These are phyloP conservation scores for Xylariaceae sp. DNA, from an alignment of 2,329 filamentous ascomycete genomes.

Conservation along the genomic window DNA sequence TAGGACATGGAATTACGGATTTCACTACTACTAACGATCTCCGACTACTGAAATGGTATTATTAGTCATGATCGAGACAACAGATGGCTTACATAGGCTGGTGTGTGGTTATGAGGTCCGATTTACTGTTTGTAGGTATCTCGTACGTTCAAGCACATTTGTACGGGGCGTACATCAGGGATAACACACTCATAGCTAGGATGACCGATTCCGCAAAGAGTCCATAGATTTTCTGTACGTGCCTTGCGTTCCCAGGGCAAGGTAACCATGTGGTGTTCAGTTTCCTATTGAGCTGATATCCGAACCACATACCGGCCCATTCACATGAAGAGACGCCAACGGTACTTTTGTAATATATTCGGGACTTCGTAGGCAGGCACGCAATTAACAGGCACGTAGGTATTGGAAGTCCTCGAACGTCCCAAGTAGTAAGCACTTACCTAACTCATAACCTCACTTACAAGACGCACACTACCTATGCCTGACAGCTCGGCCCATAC, in stretches of 20 bases:
- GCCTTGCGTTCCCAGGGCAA: not conserved
- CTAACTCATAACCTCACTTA: too few relatives aligned
- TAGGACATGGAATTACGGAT: not conserved
- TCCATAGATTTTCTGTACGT: not conserved
- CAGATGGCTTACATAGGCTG: not conserved
- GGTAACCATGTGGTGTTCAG: not conserved
- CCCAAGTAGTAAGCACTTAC: too few relatives aligned
- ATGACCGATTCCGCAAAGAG: too few relatives aligned
- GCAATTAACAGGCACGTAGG: too few relatives aligned
- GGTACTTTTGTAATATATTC: too few relatives aligned
- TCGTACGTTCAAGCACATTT: not conserved
- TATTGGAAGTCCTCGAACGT: too few relatives aligned
- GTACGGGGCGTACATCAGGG: not conserved
- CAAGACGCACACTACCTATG: too few relatives aligned
- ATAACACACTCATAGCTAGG: not conserved
- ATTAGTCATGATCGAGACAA: not conserved
- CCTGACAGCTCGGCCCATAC: too few relatives aligned
- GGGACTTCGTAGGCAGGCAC: too few relatives aligned
- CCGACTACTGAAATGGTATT: not conserved
- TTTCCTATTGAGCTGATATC: not conserved
- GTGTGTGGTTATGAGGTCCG: not conserved
- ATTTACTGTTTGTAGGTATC: not conserved
- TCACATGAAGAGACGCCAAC: too few relatives aligned
- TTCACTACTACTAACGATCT: not conserved
- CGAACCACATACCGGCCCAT: not conserved